phyloP scores from a whole-genome alignment of 208 protist species.

The Histomonas meleagridis region DNA sequence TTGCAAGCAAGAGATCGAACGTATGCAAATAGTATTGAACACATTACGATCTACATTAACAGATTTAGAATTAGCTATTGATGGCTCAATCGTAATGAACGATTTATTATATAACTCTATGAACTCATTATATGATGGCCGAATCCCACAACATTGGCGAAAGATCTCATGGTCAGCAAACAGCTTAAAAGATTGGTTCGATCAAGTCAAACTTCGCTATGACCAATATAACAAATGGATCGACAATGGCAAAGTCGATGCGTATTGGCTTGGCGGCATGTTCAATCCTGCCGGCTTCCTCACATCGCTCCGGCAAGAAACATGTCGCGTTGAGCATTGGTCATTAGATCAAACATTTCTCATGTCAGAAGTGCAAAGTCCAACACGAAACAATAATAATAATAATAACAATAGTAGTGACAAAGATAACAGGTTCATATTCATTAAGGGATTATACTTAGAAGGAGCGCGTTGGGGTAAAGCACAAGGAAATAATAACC shows the following conservation, averaged over 20 bases:
- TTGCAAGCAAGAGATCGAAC: conserved; percentile 54
- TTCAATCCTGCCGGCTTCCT: conserved; percentile 94
- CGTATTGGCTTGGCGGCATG: conserved; percentile 86
- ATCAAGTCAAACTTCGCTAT: conserved; percentile 73
- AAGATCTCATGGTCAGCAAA: conserved; percentile 50
- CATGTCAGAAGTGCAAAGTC: conserved; percentile 73
- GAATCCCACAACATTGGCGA: conserved; percentile 72
- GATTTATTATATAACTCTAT: conserved; percentile 74
- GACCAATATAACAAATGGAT: conserved; percentile 83
- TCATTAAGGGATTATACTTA: conserved; percentile 87
- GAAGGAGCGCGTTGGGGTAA: conserved; percentile 88
- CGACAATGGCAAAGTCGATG: conserved; percentile 66
- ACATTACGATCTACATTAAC: conserved; percentile 43
- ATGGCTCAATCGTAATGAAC: conserved; percentile 87
- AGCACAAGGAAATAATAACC: conserved; percentile 50
- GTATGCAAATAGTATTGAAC: conserved; percentile 46
- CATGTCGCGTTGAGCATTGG: conserved; percentile 66
- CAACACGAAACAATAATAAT: conserved; percentile 39
- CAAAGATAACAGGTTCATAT: conserved; percentile 59
- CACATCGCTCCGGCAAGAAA: conserved; percentile 88
- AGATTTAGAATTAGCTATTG: conserved; percentile 51
- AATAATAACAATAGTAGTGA: conserved; percentile 44
- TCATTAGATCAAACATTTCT: conserved; percentile 83
- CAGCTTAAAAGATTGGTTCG: conserved; percentile 85
- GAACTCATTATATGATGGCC: conserved; percentile 80